Conservation (phyloP, 441 rosid genomes). For the Pelargonium myrrhifolium region DNA sequence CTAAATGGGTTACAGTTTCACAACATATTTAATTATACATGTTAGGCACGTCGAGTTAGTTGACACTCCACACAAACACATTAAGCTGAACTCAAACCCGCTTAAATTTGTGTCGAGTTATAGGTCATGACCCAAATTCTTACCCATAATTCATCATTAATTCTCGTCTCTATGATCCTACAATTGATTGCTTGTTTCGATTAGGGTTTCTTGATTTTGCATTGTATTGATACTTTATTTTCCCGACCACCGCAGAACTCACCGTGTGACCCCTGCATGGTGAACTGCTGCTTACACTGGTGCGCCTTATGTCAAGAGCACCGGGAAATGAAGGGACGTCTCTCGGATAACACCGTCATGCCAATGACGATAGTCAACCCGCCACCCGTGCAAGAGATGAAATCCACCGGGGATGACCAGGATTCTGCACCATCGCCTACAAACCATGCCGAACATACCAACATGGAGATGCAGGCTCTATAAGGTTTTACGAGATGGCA, state of each 20-base stretch:
- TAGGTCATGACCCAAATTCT: no score
- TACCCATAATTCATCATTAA: no score
- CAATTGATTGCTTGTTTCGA: no score
- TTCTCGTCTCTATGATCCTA: no score
- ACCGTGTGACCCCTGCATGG: constrained; percentile 66
- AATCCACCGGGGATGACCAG: constrained; percentile 30
- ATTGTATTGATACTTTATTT: constrained; percentile 6
- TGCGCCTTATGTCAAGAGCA: constrained; percentile 75
- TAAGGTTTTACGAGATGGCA: constrained; percentile 21
- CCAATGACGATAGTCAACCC: constrained; percentile 64
- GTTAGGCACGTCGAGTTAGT: no score
- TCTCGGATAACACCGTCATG: constrained; percentile 49
- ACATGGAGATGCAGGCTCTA: constrained; percentile 71
- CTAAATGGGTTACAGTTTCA: no score
- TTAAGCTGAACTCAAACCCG: no score
- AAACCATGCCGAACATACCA: constrained; percentile 32
- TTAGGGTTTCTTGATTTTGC: background rate
- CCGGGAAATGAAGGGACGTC: constrained; percentile 70
- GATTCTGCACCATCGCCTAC: constrained; percentile 42
- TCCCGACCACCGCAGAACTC: constrained; percentile 39
- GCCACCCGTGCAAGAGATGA: constrained; percentile 67
- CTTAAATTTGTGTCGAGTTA: no score
- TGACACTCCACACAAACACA: no score
- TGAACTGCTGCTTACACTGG: constrained; percentile 59
- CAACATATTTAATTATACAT: no score